Conservation (phyloP, 257 asterid genomes). For the Lycium barbarum region DNA sequence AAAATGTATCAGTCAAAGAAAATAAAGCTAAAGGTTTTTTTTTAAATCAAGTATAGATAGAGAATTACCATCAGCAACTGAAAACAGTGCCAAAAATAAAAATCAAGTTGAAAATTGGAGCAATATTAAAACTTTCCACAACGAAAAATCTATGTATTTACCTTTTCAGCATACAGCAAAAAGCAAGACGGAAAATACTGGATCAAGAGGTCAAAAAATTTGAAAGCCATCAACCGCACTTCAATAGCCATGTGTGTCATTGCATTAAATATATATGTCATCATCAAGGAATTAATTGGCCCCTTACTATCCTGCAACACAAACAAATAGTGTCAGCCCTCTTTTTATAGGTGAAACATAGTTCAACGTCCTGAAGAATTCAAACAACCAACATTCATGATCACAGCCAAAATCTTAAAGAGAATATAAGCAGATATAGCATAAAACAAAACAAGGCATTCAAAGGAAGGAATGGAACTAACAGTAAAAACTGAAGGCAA, state of each 20-base stretch:
- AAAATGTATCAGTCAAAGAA: not conserved
- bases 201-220: conserved; percentile 76
- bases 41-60: not conserved
- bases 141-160: conserved; percentile 36
- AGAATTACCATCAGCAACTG: not conserved
- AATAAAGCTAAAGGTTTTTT: not conserved
- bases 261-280: conserved; percentile 82
- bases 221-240: conserved; percentile 90
- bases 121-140: not conserved
- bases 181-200: conserved; percentile 78
- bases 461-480: not conserved
- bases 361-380: not conserved
- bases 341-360: conserved; percentile 46
- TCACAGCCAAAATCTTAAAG: conserved; percentile 6
- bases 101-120: not conserved
- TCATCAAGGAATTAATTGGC: conserved; percentile 74
- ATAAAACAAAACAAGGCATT: conserved; percentile 2
- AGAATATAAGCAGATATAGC: conserved; percentile 14
- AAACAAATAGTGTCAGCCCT: conserved; percentile 39
- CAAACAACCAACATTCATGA: not conserved
- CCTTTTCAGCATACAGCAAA: conserved; percentile 83
- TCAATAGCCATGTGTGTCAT: conserved; percentile 83
- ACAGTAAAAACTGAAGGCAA: conserved; percentile 3
- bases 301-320: conserved; percentile 80
- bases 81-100: conserved; percentile 10